A percentile compares a stretch with the other conserved stretches of the same genome.
Conservation (phyloP, 2,329 filamentous ascomycete genomes). For the Alternaria triticimaculans region DNA sequence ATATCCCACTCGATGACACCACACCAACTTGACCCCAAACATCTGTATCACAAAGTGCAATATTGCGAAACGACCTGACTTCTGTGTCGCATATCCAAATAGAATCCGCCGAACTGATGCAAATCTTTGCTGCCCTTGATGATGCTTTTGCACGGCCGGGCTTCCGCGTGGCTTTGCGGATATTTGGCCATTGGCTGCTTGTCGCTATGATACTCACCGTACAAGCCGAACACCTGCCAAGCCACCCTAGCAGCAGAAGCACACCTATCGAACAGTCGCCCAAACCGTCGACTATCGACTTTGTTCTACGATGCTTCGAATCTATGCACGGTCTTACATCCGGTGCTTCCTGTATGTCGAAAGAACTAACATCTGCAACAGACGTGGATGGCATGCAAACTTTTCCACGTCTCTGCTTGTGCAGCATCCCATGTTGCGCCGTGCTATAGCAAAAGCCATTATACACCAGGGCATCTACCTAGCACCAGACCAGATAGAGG, state of each 20-base stretch:
- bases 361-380: neutral
- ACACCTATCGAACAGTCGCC: neutral
- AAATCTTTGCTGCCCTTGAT: neutral
- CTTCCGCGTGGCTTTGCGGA: slow-evolving; percentile 5
- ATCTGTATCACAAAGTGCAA: neutral
- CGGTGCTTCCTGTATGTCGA: neutral
- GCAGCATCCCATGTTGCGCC: neutral
- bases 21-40: neutral
- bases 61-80: neutral
- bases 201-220: slow-evolving; percentile 1
- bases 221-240: neutral
- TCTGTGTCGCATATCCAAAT: neutral
- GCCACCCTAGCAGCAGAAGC: slow-evolving; percentile 2
- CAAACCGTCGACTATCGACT: slow-evolving; percentile 1
- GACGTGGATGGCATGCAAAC: slow-evolving; percentile 3
- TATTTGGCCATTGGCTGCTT: slow-evolving; percentile 1
- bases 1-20: neutral
- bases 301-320: slow-evolving; percentile 4
- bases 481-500: slow-evolving; percentile 2
- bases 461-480: neutral
- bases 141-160: slow-evolving; percentile 9
- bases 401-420: neutral
- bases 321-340: neutral
- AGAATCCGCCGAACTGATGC: neutral
- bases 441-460: slow-evolving; percentile 11